Evolutionary conservation across 2,329 filamentous ascomycete species (phyloP).

Genomic region (Pestalotiopsis sp.): DNA sequence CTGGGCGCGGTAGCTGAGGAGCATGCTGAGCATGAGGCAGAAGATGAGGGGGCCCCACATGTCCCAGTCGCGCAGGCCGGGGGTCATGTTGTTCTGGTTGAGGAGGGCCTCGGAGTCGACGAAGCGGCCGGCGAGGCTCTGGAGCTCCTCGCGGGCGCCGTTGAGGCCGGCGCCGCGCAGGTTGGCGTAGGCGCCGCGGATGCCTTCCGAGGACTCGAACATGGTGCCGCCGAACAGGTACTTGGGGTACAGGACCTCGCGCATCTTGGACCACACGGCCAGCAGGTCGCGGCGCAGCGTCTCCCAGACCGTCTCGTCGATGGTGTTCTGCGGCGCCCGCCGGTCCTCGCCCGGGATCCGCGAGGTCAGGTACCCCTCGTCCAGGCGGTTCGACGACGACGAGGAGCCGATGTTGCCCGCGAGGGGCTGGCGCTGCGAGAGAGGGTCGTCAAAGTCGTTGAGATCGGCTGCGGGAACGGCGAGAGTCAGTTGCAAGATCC

Average conservation of each 20-base stretch:
- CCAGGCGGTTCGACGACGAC: constrained; percentile 59
- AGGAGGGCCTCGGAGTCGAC: constrained; percentile 65
- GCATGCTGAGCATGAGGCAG: constrained; percentile 83
- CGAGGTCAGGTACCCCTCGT: constrained; percentile 84
- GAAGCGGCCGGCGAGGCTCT: constrained; percentile 61
- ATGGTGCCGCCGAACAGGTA: constrained; percentile 79
- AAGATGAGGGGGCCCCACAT: constrained; percentile 97
- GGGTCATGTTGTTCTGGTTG: constrained; percentile 73
- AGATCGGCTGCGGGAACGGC: constrained; percentile 64
- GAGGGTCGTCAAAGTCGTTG: constrained; percentile 90
- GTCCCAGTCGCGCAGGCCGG: constrained; percentile 94
- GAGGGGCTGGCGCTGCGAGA: constrained; percentile 71
- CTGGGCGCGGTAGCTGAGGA: constrained; percentile 81
- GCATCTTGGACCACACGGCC: constrained; percentile 97
- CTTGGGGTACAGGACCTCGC: constrained; percentile 93
- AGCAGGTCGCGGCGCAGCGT: constrained; percentile 90
- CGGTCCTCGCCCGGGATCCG: constrained; percentile 92
- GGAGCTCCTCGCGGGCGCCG: constrained; percentile 64
- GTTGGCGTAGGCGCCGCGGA: constrained; percentile 64
- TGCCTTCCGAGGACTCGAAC: constrained; percentile 55
- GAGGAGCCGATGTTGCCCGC: constrained; percentile 78
- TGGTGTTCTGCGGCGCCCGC: constrained; percentile 84
- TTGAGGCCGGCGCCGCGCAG: constrained; percentile 59
- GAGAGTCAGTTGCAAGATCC: neutral
- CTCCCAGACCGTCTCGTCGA: constrained; percentile 96